phyloP scores from a whole-genome alignment of 495 filamentous ascomycete genomes.

The Trichoderma asperelloides region DNA sequence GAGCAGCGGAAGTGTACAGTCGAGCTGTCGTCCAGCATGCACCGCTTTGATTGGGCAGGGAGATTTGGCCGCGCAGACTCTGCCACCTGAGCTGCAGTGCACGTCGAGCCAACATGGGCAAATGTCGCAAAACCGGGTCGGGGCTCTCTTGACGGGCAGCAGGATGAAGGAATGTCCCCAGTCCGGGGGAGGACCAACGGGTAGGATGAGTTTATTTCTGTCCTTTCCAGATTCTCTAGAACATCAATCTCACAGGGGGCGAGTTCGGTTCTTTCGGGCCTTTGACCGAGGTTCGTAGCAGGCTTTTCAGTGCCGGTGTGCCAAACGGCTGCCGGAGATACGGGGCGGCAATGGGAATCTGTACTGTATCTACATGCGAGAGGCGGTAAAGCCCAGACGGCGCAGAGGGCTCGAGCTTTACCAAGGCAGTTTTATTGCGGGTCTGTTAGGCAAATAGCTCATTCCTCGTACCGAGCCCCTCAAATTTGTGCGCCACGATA shows the following conservation, averaged over 20 bases:
- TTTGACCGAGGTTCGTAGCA: not conserved
- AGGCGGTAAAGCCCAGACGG: not conserved
- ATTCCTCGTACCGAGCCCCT: no score
- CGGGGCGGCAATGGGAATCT: not conserved
- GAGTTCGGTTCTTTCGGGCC: not conserved
- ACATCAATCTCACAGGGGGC: not conserved
- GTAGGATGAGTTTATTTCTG: not conserved
- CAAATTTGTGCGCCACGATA: no score
- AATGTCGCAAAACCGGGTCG: not conserved
- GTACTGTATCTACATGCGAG: not conserved
- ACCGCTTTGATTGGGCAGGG: not conserved
- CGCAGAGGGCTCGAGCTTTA: no score
- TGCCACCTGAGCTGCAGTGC: not conserved
- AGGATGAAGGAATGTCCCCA: not conserved
- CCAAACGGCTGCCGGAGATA: not conserved
- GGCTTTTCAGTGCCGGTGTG: not conserved
- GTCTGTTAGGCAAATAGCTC: no score
- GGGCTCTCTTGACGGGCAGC: no score
- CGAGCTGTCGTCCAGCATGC: not conserved
- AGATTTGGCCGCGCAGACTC: not conserved
- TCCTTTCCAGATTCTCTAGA: not conserved
- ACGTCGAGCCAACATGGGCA: not conserved
- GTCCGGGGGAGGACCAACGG: not conserved
- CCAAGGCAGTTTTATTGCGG: no score
- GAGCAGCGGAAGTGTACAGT: not conserved